Evolutionary conservation across 306 rosid genomes (phyloP), one percentile per base, ranked within the genome.

Genomic region (Medicago lupulina): DNA sequence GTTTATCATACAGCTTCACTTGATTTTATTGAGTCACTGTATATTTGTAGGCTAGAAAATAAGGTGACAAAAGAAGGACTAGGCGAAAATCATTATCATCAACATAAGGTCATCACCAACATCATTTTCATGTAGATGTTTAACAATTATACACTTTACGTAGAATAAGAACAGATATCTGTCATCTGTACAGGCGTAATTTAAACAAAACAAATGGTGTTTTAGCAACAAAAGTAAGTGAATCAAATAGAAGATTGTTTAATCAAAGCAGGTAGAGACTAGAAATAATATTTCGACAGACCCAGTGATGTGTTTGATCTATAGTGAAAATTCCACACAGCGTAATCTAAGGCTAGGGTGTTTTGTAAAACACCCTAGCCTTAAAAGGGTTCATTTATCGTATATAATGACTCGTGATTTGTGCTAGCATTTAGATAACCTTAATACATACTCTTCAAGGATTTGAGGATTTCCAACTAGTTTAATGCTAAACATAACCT

Each of bases 31-130:
- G 19, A 53, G 5, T 53, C 25, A 0, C 5, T 34, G 38, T 34
- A 34, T 34, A 34, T 34, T 34, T 53, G 59, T 53, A 53, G 25
- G 59, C 59, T 53, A 53, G 59, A 53, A 17, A 53, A 53, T 17
- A 53, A 53, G 59, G 59, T 53, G 59, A 53, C 59, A 53, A 53
- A 16, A 53, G 59, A 21, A 53, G 59, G 59, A 53, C 21, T 17
- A 9, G 10, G 5, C 25, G 2, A 8, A 53, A 53, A 53, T 53
- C 59, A 50, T 50, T 6, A 44, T 44, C 49, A 47, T 47, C 14
- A 13, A 47, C 17, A 13, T 47, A 47, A 47, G 23, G 16, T 16
- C 18, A 39, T 40, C 34, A 64, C 39, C 36, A 8, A 40, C 28
- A 18, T 40, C 16, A 18, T 9, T 65, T 65, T 65, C 50, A 63